Conservation (phyloP, 148 eudicot genomes). For the Agrostemma githago region DNA sequence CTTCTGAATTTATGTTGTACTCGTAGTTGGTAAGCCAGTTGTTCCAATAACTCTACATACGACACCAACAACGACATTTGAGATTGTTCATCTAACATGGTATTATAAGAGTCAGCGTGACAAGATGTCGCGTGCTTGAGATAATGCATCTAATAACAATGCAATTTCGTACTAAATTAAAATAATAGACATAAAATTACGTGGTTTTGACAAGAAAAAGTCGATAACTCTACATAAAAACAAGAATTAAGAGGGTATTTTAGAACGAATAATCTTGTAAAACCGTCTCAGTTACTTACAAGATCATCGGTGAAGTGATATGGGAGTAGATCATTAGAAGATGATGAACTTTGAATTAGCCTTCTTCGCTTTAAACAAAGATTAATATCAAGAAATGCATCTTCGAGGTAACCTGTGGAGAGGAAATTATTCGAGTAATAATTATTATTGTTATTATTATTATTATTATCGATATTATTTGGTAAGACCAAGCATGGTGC, state of each 20-base stretch:
- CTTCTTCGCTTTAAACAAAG: conserved; percentile 50
- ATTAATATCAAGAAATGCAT: conserved; percentile 62
- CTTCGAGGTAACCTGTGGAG: conserved; percentile 73
- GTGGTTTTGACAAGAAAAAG: too few species aligned
- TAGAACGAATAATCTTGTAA: too few species aligned
- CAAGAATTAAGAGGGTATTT: too few species aligned
- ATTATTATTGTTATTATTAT: neutral
- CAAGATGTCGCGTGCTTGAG: too few species aligned
- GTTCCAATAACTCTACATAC: conserved; percentile 28
- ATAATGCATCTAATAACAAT: too few species aligned
- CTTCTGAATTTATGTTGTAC: conserved; percentile 21
- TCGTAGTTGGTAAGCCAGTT: conserved; percentile 27
- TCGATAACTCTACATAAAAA: too few species aligned
- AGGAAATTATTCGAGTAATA: conserved; percentile 14
- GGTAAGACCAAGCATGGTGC: conserved; percentile 18
- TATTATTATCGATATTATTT: neutral
- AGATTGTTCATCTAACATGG: too few species aligned
- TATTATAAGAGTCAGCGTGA: too few species aligned
- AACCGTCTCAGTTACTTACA: conserved; percentile 17
- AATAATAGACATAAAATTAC: too few species aligned
- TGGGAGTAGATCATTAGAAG: conserved; percentile 1
- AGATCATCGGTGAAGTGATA: conserved; percentile 22
- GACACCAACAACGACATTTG: neutral
- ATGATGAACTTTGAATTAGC: conserved; percentile 16
- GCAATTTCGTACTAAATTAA: too few species aligned